Evolutionary conservation across 148 eudicot species (phyloP).

Genomic region (Chenopodium suecicum): DNA sequence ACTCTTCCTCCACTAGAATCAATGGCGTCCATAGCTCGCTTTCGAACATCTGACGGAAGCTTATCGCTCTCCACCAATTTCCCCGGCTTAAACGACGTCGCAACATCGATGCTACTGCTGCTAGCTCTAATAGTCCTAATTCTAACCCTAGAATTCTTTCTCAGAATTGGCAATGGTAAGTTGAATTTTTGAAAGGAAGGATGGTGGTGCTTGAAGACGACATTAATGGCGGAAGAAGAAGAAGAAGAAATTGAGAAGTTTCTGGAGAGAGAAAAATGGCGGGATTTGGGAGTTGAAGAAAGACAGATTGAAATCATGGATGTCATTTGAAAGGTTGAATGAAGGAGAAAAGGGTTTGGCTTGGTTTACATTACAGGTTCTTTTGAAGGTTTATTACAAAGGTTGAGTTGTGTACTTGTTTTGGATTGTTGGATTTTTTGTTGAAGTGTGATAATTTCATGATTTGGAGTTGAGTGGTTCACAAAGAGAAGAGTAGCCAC

Average conservation of each 20-base stretch:
- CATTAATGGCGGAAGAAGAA: constrained; percentile 9
- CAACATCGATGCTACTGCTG: constrained; percentile 32
- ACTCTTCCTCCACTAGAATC: constrained; percentile 74
- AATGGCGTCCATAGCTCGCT: constrained; percentile 71
- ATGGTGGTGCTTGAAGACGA: constrained; percentile 16
- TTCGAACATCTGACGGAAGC: constrained; percentile 66
- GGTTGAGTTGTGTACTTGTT: not conserved
- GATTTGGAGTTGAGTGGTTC: constrained; percentile 18
- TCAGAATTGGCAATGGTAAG: not conserved
- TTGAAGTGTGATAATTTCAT: not conserved
- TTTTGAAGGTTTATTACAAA: not conserved
- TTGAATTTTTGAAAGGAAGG: not conserved
- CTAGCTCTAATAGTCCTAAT: constrained; percentile 43
- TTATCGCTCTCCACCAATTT: constrained; percentile 75
- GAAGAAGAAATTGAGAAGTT: constrained; percentile 15
- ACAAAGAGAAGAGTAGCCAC: constrained; percentile 8
- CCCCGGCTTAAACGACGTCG: constrained; percentile 57
- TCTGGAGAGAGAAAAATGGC: constrained; percentile 27
- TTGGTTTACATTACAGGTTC: no score
- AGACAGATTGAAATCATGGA: constrained; percentile 54
- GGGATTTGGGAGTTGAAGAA: constrained; percentile 37
- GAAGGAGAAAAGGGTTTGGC: not conserved
- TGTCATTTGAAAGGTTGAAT: constrained; percentile 33
- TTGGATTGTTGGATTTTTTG: no score
- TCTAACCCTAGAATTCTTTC: constrained; percentile 18